Evolutionary conservation across 2,329 filamentous ascomycete species (phyloP).

Genomic region (Botrytis porri): DNA sequence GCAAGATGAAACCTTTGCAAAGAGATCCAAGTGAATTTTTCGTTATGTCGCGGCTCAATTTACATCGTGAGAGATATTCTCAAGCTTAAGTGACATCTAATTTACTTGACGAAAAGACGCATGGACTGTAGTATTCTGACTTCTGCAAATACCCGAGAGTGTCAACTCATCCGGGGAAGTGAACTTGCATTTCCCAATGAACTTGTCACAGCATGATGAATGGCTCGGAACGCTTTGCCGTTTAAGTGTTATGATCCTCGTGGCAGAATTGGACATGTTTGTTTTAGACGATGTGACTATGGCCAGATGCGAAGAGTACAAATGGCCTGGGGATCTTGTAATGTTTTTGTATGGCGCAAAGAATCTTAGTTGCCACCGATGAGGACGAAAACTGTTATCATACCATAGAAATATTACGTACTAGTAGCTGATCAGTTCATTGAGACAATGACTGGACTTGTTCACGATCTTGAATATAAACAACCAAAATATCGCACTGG

Average conservation of each 20-base stretch:
- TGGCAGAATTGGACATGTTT: background rate
- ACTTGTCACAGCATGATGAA: background rate
- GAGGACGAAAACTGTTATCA: background rate
- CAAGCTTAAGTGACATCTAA: background rate
- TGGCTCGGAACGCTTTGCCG: background rate
- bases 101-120: accelerated
- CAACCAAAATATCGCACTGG: background rate
- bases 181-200: background rate
- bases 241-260: background rate
- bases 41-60: background rate
- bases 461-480: background rate
- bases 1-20: accelerated
- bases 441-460: background rate
- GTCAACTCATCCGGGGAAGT: background rate
- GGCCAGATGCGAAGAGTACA: background rate
- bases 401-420: accelerated
- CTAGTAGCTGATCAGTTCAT: background rate
- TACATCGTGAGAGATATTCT: too few species aligned
- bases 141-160: background rate
- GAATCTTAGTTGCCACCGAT: accelerated
- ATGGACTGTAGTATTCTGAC: background rate
- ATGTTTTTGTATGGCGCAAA: background rate
- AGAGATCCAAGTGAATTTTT: accelerated
- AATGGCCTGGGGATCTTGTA: accelerated
- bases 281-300: accelerated